These are phyloP conservation scores for Rhizopogon vesiculosus DNA, from an alignment of 768 basidiomycete species.

Conservation along the genomic window DNA sequence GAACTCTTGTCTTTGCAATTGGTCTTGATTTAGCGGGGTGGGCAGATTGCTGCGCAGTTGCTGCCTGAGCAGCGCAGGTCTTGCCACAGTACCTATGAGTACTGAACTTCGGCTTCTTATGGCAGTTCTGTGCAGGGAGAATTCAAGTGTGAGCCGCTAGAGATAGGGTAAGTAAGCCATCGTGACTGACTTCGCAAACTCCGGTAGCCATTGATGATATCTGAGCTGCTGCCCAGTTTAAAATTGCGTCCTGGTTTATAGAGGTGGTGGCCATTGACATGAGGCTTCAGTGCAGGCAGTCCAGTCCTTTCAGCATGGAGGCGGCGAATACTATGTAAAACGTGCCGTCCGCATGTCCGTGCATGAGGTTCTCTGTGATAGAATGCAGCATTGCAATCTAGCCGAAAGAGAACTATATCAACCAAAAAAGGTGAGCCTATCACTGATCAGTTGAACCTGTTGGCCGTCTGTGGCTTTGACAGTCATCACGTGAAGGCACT, in stretches of 20 bases:
- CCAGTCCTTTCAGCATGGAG: background rate
- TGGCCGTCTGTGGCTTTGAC: background rate
- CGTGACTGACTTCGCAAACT: slow-evolving; percentile 25
- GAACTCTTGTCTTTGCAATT: slow-evolving; percentile 10
- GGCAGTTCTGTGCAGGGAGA: slow-evolving; percentile 41
- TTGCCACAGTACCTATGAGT: slow-evolving; percentile 55
- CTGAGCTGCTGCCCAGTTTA: background rate
- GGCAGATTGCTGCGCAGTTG: slow-evolving; percentile 6
- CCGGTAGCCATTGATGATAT: slow-evolving; percentile 20
- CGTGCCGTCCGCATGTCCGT: background rate
- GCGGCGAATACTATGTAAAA: background rate
- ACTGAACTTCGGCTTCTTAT: slow-evolving; percentile 47
- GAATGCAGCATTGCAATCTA: background rate
- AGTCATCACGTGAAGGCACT: background rate
- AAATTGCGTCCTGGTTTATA: background rate
- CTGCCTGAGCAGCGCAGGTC: slow-evolving; percentile 45
- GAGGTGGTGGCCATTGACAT: background rate
- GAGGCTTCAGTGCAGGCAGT: background rate
- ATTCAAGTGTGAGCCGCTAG: background rate
- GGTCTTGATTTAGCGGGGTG: slow-evolving; percentile 6
- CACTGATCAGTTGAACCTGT: background rate
- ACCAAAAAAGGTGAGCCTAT: background rate
- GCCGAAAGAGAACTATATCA: background rate
- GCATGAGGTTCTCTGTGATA: background rate
- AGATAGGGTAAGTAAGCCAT: background rate